Evolutionary conservation across 352 stramenopile genomes (phyloP).

Genomic region (Phytophthora sp.): DNA sequence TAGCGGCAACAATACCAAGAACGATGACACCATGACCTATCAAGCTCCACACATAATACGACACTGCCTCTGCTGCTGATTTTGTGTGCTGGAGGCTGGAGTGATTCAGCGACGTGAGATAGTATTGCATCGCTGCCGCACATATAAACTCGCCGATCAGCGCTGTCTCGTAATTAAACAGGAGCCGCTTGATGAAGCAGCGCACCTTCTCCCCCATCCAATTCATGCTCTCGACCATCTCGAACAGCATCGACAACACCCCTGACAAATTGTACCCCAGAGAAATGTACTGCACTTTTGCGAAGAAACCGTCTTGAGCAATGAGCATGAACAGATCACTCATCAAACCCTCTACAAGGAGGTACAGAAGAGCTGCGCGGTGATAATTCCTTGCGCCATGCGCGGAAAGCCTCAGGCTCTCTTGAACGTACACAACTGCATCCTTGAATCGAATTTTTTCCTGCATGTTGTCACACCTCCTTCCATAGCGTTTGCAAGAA

Average conservation of each 20-base stretch:
- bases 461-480: slow-evolving; percentile 13
- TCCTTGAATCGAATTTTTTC: slow-evolving; percentile 10
- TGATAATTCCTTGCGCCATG: slow-evolving; percentile 22
- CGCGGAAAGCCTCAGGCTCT: slow-evolving; percentile 14
- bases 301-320: slow-evolving; percentile 18
- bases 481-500: slow-evolving; percentile 10
- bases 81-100: slow-evolving; percentile 2
- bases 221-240: slow-evolving; percentile 25
- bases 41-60: slow-evolving; percentile 20
- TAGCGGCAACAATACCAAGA: too few relatives aligned
- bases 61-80: slow-evolving; percentile 5
- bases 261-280: slow-evolving; percentile 23
- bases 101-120: too few relatives aligned
- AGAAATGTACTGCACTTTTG: slow-evolving; percentile 24
- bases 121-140: slow-evolving; percentile 12
- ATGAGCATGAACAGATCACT: too few relatives aligned
- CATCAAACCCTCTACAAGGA: slow-evolving; percentile 18
- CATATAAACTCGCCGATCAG: slow-evolving; percentile 11
- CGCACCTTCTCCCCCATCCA: slow-evolving; percentile 7
- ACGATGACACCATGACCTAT: slow-evolving; percentile 21
- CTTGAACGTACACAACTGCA: slow-evolving; percentile 18
- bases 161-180: slow-evolving; percentile 24
- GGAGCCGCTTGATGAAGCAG: slow-evolving; percentile 14
- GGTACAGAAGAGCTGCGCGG: slow-evolving; percentile 1
- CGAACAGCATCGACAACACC: slow-evolving; percentile 21